These are phyloP conservation scores for Mycena galericulata DNA, from an alignment of 768 basidiomycete genomes.

Conservation along the genomic window DNA sequence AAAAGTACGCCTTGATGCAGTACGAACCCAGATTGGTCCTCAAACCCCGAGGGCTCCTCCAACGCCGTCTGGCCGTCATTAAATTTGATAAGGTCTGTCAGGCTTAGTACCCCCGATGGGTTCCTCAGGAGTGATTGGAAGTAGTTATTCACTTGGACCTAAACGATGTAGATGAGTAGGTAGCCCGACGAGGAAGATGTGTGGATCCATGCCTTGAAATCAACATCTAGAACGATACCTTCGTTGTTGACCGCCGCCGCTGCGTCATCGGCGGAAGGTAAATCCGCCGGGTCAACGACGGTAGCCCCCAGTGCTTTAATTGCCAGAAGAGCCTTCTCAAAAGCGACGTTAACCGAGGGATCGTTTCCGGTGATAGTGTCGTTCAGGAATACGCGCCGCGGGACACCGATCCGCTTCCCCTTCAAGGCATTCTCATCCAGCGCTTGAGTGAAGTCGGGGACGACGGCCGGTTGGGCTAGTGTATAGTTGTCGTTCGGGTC, in stretches of 20 bases:
- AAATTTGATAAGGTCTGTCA: conserved; percentile 70
- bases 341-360: conserved; percentile 51
- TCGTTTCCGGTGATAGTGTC: conserved; percentile 48
- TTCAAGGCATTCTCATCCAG: conserved; percentile 59
- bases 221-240: conserved; percentile 62
- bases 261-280: conserved; percentile 67
- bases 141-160: conserved; percentile 68
- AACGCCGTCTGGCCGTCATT: conserved; percentile 63
- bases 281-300: conserved; percentile 72
- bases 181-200: background rate
- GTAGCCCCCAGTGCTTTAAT: conserved; percentile 58
- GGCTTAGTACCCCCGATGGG: conserved; percentile 65
- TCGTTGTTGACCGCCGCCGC: conserved; percentile 63
- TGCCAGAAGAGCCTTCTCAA: conserved; percentile 52
- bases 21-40: conserved; percentile 52
- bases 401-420: conserved; percentile 68
- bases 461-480: conserved; percentile 58
- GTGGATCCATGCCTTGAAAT: conserved; percentile 63
- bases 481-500: conserved; percentile 69
- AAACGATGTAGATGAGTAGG: background rate
- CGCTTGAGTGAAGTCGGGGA: conserved; percentile 69
- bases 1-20: conserved; percentile 12
- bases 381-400: conserved; percentile 53
- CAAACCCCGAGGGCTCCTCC: conserved; percentile 57
- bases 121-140: conserved; percentile 60